Percentiles rank a stretch among this genome's conserved stretches.
phyloP scores from a whole-genome alignment of 176 grass and related monocot species.

The Stipa capillata region DNA sequence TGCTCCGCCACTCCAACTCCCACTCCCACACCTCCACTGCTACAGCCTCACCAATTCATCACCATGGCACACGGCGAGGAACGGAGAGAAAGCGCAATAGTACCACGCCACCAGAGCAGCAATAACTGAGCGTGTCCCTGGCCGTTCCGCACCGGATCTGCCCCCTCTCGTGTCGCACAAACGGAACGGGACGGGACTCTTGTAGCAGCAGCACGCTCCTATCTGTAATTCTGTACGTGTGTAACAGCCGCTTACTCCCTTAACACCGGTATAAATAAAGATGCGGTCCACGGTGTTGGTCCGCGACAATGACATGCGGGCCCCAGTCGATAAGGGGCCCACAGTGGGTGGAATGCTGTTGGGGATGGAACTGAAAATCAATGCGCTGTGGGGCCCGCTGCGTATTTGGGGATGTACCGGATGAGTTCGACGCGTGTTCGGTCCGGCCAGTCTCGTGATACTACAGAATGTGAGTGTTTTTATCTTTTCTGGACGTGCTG shows the following conservation, averaged over 20 bases:
- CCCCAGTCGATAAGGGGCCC: accelerated
- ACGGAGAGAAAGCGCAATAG: background rate
- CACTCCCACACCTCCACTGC: background rate
- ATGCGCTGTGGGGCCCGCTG: background rate
- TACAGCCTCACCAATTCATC: slow-evolving; percentile 24
- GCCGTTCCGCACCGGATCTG: slow-evolving; percentile 21
- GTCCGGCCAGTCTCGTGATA: slow-evolving; percentile 31
- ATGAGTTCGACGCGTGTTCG: slow-evolving; percentile 13
- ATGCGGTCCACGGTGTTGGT: background rate
- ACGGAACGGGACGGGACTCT: slow-evolving; percentile 17
- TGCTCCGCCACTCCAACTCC: background rate
- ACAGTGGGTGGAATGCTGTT: background rate
- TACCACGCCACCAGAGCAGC: background rate
- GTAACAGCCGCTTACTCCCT: background rate
- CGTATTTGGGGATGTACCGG: slow-evolving; percentile 19
- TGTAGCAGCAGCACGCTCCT: background rate
- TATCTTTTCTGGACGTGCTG: background rate
- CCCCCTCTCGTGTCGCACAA: background rate
- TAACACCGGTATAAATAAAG: slow-evolving; percentile 17
- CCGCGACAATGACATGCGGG: background rate
- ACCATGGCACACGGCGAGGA: background rate
- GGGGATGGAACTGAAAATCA: slow-evolving; percentile 8
- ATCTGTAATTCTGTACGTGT: background rate
- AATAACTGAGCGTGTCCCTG: slow-evolving; percentile 5
- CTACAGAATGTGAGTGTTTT: slow-evolving; percentile 18